Percentiles rank a stretch among this genome's conserved stretches.
Evolutionary conservation across 805 yeast species (phyloP).

Genomic region (Suhomyces sp.): DNA sequence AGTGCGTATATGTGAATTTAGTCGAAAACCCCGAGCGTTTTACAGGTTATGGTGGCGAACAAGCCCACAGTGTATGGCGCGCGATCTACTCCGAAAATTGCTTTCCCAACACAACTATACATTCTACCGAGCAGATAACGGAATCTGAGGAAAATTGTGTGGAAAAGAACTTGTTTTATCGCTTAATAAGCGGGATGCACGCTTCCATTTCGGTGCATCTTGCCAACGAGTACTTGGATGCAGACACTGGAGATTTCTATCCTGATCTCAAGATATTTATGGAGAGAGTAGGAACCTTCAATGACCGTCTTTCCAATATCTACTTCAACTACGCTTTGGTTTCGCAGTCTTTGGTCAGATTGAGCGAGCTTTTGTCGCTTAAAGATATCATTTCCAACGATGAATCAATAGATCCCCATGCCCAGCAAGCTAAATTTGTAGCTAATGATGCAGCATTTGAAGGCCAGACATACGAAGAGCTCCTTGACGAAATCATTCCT

Average conservation of each 20-base stretch:
- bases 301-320: slow-evolving; percentile 84
- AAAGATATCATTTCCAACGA: slow-evolving; percentile 27
- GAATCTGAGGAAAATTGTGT: slow-evolving; percentile 45
- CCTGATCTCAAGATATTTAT: slow-evolving; percentile 81
- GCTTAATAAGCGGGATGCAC: slow-evolving; percentile 89
- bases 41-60: slow-evolving; percentile 94
- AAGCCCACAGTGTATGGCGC: slow-evolving; percentile 88
- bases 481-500: slow-evolving; percentile 34
- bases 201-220: slow-evolving; percentile 93
- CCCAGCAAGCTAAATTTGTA: slow-evolving; percentile 42
- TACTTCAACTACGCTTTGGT: slow-evolving; percentile 91
- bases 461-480: slow-evolving; percentile 23
- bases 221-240: slow-evolving; percentile 66
- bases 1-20: slow-evolving; percentile 81
- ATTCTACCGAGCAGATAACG: slow-evolving; percentile 35
- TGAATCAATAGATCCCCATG: slow-evolving; percentile 7
- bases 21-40: slow-evolving; percentile 91
- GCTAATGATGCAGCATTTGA: slow-evolving; percentile 39
- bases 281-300: slow-evolving; percentile 85
- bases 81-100: slow-evolving; percentile 92
- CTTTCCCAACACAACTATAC: slow-evolving; percentile 46
- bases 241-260: slow-evolving; percentile 72
- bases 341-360: slow-evolving; percentile 72
- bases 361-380: slow-evolving; percentile 29
- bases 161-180: slow-evolving; percentile 85